Conservation (phyloP, 2,329 filamentous ascomycete genomes). For the Hymenoscyphus linearis region DNA sequence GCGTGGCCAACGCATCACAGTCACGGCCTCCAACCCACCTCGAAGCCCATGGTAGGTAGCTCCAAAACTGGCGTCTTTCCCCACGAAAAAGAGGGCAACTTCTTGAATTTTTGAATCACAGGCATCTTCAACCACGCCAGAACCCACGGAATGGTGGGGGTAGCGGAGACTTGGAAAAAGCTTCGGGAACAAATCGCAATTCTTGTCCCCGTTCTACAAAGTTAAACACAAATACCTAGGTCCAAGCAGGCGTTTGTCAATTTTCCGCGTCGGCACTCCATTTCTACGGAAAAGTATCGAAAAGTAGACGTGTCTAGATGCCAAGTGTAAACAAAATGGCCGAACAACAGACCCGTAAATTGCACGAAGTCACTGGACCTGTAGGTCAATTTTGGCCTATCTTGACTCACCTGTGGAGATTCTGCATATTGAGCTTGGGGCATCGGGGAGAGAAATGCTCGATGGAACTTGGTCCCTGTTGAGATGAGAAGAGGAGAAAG, state of each 20-base stretch:
- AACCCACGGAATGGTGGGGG: not conserved
- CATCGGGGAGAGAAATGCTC: not conserved
- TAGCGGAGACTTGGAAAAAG: not conserved
- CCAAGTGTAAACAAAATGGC: not conserved
- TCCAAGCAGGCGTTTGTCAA: not conserved
- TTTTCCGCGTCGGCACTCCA: not conserved
- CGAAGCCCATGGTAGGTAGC: not conserved
- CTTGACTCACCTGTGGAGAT: not conserved
- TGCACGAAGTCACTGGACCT: not conserved
- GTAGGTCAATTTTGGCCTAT: not conserved
- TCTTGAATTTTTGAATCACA: not conserved
- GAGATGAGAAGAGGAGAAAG: not conserved
- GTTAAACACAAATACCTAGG: not conserved
- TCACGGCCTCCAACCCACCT: not conserved
- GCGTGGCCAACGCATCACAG: not conserved
- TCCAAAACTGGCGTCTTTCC: not conserved
- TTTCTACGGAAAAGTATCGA: not conserved
- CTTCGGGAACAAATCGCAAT: not conserved
- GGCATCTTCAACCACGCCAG: not conserved
- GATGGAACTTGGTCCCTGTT: not conserved
- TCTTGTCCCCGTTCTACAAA: not conserved
- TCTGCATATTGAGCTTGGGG: no score
- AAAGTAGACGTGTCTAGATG: not conserved
- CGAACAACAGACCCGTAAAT: not conserved
- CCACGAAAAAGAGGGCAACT: not conserved